These are phyloP conservation scores for Camelina neglecta DNA, from an alignment of 345 rosid species.

Conservation along the genomic window DNA sequence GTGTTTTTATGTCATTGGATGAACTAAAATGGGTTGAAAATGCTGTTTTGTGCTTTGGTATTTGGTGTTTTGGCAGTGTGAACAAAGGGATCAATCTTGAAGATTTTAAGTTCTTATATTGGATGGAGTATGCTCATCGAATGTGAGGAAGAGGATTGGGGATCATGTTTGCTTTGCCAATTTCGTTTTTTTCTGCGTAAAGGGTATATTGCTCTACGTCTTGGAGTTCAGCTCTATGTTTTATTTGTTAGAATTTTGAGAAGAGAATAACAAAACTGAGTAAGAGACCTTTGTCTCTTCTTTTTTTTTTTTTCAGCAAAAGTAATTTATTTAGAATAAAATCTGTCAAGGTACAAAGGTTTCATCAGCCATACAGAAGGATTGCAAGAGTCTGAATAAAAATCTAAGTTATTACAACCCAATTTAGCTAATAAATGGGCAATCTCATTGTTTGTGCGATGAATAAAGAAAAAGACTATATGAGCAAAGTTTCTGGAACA, in stretches of 20 bases:
- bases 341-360: too few species aligned
- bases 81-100: slow-evolving; percentile 92
- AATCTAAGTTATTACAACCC: too few species aligned
- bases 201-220: slow-evolving; percentile 80
- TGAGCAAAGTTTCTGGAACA: too few species aligned
- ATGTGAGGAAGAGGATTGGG: slow-evolving; percentile 99
- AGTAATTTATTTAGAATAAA: too few species aligned
- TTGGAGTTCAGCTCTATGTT: slow-evolving; percentile 78
- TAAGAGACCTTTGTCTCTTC: too few species aligned
- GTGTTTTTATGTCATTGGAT: slow-evolving; percentile 19
- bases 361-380: too few species aligned
- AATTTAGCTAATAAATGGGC: too few species aligned
- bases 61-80: slow-evolving; percentile 52
- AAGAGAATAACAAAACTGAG: too few species aligned
- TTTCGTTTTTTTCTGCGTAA: slow-evolving; percentile 87
- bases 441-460: too few species aligned
- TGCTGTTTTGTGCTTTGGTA: background rate
- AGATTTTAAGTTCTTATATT: slow-evolving; percentile 92
- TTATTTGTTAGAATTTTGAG: slow-evolving; percentile 48
- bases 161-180: slow-evolving; percentile 92
- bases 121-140: slow-evolving; percentile 98
- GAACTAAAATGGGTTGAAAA: background rate
- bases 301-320: too few species aligned
- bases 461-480: too few species aligned
- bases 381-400: too few species aligned